These are phyloP conservation scores for Grosmannia penicillata DNA, from an alignment of 2,329 filamentous ascomycete genomes.

Conservation along the genomic window DNA sequence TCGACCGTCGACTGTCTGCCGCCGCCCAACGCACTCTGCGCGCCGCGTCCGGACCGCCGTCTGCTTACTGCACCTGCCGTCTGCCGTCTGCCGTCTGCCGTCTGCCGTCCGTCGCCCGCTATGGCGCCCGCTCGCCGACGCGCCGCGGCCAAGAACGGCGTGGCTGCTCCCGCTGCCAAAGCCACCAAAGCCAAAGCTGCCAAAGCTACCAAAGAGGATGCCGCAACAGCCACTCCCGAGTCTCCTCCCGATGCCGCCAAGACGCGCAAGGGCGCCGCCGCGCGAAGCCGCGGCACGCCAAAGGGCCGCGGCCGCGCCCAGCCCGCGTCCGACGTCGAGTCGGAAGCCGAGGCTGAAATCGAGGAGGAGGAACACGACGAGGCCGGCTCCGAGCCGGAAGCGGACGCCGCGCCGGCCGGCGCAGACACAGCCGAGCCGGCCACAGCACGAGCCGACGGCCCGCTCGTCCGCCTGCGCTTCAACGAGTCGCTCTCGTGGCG, in stretches of 20 bases:
- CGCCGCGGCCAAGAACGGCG: slow-evolving; percentile 9
- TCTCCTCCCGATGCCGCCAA: no score
- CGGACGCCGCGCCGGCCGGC: neutral
- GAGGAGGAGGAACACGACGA: neutral
- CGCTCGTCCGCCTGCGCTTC: slow-evolving; percentile 50
- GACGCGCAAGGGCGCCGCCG: no score
- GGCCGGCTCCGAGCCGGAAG: neutral
- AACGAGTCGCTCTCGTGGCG: slow-evolving; percentile 81
- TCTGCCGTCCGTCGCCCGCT: neutral
- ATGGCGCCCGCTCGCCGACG: slow-evolving; percentile 11
- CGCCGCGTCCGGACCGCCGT: no score
- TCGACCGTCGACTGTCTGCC: no score
- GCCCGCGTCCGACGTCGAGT: neutral
- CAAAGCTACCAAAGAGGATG: slow-evolving; percentile 2
- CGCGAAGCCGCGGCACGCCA: no score
- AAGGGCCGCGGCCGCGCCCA: neutral
- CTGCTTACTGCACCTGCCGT: no score
- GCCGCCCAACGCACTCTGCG: no score
- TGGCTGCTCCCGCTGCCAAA: slow-evolving; percentile 3
- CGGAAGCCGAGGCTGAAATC: neutral
- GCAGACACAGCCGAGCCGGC: neutral
- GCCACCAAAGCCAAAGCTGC: no score
- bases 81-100: no score
- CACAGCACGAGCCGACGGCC: slow-evolving; percentile 15
- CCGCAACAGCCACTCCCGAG: no score